Evolutionary conservation across 306 rosid genomes (phyloP).

Genomic region (Vachellia collinsii): DNA sequence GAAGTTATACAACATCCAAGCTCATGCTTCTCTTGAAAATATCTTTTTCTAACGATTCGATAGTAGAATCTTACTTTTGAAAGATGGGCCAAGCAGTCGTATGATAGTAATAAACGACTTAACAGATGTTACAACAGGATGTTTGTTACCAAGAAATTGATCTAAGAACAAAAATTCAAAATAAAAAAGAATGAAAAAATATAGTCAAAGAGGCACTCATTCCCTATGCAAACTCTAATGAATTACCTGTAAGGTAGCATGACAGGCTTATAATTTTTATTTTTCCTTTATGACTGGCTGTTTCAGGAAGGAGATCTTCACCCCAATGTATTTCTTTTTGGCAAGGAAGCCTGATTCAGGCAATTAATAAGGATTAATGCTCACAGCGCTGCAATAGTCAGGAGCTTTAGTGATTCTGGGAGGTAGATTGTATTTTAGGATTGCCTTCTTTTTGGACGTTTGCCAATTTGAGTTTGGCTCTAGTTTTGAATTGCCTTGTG

Average conservation of each 20-base stretch:
- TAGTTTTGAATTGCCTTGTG: slow-evolving; percentile 14
- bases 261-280: background rate
- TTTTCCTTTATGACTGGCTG: background rate
- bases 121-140: background rate
- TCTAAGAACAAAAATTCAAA: background rate
- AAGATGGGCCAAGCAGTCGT: background rate
- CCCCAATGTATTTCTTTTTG: slow-evolving; percentile 87
- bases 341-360: slow-evolving; percentile 65
- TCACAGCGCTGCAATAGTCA: background rate
- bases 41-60: background rate
- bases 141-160: background rate
- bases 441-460: slow-evolving; percentile 16
- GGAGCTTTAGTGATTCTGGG: background rate
- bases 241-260: background rate
- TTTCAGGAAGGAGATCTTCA: slow-evolving; percentile 81
- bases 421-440: background rate
- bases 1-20: background rate
- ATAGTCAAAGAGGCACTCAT: background rate
- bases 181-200: background rate
- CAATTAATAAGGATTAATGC: slow-evolving; percentile 32
- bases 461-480: background rate
- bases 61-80: background rate
- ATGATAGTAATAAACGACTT: background rate
- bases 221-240: background rate
- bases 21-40: background rate